Conservation (phyloP, 2,329 filamentous ascomycete genomes). For the Claviceps sp. region DNA sequence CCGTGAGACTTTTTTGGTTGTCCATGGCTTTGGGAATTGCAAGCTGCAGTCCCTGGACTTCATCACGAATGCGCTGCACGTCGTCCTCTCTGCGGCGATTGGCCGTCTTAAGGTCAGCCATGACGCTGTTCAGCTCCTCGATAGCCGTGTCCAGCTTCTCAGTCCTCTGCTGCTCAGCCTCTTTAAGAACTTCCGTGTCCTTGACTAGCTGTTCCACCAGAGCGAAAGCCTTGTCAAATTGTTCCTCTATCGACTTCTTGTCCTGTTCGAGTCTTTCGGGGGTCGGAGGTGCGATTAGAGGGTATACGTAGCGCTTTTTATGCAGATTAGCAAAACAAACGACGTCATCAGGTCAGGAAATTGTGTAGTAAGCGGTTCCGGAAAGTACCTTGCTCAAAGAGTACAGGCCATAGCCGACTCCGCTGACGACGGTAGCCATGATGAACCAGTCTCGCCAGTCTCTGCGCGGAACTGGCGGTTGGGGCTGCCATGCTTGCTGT, state of each 20-base stretch:
- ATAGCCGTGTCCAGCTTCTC: slow-evolving; percentile 72
- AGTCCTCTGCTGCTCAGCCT: slow-evolving; percentile 71
- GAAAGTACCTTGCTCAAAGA: slow-evolving; percentile 63
- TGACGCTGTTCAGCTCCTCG: slow-evolving; percentile 69
- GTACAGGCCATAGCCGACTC: slow-evolving; percentile 80
- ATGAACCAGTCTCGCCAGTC: slow-evolving; percentile 99
- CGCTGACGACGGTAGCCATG: slow-evolving; percentile 90
- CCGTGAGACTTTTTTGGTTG: slow-evolving; percentile 72
- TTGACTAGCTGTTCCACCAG: slow-evolving; percentile 84
- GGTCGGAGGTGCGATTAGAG: slow-evolving; percentile 84
- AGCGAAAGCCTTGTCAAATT: slow-evolving; percentile 83
- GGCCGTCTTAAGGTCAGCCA: slow-evolving; percentile 68
- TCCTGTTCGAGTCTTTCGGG: slow-evolving; percentile 89
- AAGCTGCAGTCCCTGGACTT: slow-evolving; percentile 70
- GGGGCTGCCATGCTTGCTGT: slow-evolving; percentile 44
- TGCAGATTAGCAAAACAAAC: not conserved
- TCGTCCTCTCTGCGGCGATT: slow-evolving; percentile 79
- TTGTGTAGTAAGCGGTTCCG: not conserved
- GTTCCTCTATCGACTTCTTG: slow-evolving; percentile 82
- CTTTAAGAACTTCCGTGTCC: slow-evolving; percentile 80
- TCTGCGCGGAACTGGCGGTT: slow-evolving; percentile 53
- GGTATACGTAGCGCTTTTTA: slow-evolving; percentile 70
- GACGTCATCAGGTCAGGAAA: not conserved
- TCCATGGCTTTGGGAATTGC: slow-evolving; percentile 80
- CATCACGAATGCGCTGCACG: slow-evolving; percentile 70